These are phyloP conservation scores for Westerdykella aurantiaca DNA, from an alignment of 2,329 filamentous ascomycete species.

Conservation along the genomic window DNA sequence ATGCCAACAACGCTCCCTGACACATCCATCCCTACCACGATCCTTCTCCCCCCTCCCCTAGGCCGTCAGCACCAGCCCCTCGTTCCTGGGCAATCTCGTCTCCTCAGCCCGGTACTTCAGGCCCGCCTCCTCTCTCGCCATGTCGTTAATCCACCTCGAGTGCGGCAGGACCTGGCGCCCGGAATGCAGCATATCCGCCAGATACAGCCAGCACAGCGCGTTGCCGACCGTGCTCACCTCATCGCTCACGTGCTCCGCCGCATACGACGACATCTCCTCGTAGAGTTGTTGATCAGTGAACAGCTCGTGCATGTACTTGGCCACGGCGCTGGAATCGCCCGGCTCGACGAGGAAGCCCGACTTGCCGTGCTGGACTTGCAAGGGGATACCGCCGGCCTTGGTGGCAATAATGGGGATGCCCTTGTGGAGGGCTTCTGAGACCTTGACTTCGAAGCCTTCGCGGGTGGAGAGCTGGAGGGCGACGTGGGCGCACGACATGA, in stretches of 20 bases:
- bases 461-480: constrained; percentile 74
- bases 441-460: constrained; percentile 82
- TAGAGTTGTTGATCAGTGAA: constrained; percentile 62
- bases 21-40: too few species aligned
- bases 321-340: constrained; percentile 64
- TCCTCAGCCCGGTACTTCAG: constrained; percentile 55
- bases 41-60: too few species aligned
- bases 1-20: too few species aligned
- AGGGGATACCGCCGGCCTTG: constrained; percentile 69
- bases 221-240: constrained; percentile 79
- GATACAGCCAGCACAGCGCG: constrained; percentile 68
- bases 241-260: constrained; percentile 63
- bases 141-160: constrained; percentile 66
- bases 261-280: constrained; percentile 60
- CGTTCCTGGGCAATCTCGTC: constrained; percentile 51
- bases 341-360: constrained; percentile 70
- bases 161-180: constrained; percentile 54
- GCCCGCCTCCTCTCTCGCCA: constrained; percentile 62
- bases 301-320: constrained; percentile 58
- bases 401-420: constrained; percentile 74
- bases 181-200: constrained; percentile 62
- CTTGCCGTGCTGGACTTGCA: constrained; percentile 66
- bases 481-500: constrained; percentile 66
- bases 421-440: constrained; percentile 76
- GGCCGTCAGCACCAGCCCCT: constrained; percentile 7